Conservation (phyloP, 2,329 filamentous ascomycete genomes). For the Fonsecaea nubica region DNA sequence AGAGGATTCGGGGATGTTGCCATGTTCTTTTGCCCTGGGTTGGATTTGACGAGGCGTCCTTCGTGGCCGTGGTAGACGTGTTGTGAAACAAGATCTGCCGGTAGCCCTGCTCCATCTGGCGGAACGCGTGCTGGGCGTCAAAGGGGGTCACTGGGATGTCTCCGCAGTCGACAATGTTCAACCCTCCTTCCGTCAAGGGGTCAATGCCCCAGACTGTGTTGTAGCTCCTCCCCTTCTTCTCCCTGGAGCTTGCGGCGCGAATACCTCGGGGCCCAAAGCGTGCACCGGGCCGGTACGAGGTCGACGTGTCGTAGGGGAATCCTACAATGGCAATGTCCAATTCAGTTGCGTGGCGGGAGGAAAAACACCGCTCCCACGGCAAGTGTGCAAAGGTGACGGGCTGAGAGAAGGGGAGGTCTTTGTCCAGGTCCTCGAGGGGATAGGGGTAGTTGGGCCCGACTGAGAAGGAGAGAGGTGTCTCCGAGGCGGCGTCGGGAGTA, state of each 20-base stretch:
- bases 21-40: slow-evolving; percentile 67
- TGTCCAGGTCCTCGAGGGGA: slow-evolving; percentile 42
- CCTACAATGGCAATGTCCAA: slow-evolving; percentile 46
- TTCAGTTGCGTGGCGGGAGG: slow-evolving; percentile 35
- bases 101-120: slow-evolving; percentile 86
- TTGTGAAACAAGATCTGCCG: slow-evolving; percentile 73
- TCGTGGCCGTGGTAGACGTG: slow-evolving; percentile 56
- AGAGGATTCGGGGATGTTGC: slow-evolving; percentile 75
- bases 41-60: neutral
- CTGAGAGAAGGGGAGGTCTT: slow-evolving; percentile 44
- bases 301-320: slow-evolving; percentile 46
- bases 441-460: slow-evolving; percentile 40
- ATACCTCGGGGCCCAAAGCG: slow-evolving; percentile 46
- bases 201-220: slow-evolving; percentile 43
- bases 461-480: slow-evolving; percentile 18
- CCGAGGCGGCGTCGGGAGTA: slow-evolving; percentile 2
- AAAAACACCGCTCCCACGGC: slow-evolving; percentile 42
- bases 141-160: slow-evolving; percentile 87
- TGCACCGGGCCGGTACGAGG: slow-evolving; percentile 44
- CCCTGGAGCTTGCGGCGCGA: slow-evolving; percentile 42
- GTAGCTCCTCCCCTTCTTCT: slow-evolving; percentile 43
- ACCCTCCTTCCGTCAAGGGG: slow-evolving; percentile 38
- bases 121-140: slow-evolving; percentile 79
- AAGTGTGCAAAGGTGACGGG: slow-evolving; percentile 44
- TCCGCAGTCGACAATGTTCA: slow-evolving; percentile 77